Base-by-base conservation (phyloP, 345 rosid genomes). In the Citrus inodora region DNA sequence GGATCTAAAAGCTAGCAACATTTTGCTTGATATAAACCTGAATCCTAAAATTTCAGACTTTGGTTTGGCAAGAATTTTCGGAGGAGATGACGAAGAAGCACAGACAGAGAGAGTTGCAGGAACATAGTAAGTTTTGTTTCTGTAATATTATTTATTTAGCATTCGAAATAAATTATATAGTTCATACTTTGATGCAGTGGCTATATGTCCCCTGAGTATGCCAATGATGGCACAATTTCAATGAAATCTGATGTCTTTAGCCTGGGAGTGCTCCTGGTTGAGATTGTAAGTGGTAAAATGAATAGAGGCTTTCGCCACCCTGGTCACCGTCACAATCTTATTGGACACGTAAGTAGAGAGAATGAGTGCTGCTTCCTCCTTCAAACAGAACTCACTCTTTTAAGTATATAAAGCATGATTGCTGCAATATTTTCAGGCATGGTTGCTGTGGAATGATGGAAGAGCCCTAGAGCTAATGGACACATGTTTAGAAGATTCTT, bases 41-140 rank as follows among this genome's bases (percentile, higher is more conserved):
- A 82, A 86, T 21, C 88, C 88, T 0, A 82, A 86, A 60, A 77
- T 87, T 33, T 77, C 87, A 0, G 90, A 87, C 22, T 87, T 87
- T 22, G 86, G 90, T 6, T 55, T 87, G 76, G 83, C 88, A 32
- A 84, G 81, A 70, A 78, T 62, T 2, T 75, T 85, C 5, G 68
- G 68, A 5, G 77, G 78, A 70, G 81, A 84, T 51, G 67, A 76
- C 19, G 70, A 68, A 3, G 74, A 73, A 59, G 90, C 76, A 60
- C 82, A 78, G 53, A 88, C 89, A 48, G 85, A 76, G 8, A 81
- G 83, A 74, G 88, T 90, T 5, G 85, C 85, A 0, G 88, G 92
- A 68, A 87, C 92, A 68, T 84, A 82, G 89, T 90, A 83, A 75
- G 91, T 48, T 63, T 2, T 71, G 21, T 32, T 46, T 16, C 75